Conservation (phyloP, 2,329 filamentous ascomycete genomes). For the Nigrospora oryzae region DNA sequence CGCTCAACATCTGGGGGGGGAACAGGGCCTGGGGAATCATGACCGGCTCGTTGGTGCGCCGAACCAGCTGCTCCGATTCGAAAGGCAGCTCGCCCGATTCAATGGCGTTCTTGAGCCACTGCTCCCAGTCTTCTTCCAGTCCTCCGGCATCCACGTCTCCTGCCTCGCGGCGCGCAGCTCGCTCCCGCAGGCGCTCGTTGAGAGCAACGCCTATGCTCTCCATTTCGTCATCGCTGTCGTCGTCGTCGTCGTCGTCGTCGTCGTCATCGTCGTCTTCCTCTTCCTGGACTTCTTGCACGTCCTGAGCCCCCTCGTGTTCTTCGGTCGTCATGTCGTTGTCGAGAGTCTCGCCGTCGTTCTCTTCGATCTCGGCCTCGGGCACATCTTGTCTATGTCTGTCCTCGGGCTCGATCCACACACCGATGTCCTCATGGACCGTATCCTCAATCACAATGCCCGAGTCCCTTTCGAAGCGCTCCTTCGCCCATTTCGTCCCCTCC, state of each 20-base stretch:
- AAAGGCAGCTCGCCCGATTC: slow-evolving; percentile 50
- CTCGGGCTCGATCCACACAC: slow-evolving; percentile 48
- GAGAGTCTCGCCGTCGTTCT: not conserved
- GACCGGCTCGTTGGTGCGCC: slow-evolving; percentile 19
- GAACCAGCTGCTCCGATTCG: slow-evolving; percentile 32
- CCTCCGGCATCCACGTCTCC: slow-evolving; percentile 44
- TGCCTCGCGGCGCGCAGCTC: slow-evolving; percentile 53
- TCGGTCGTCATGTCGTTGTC: slow-evolving; percentile 2
- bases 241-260: slow-evolving; percentile 41
- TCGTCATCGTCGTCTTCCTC: slow-evolving; percentile 22
- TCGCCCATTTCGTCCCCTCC: slow-evolving; percentile 78
- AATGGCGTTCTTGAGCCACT: slow-evolving; percentile 64
- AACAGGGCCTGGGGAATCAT: slow-evolving; percentile 28
- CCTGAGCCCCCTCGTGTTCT: slow-evolving; percentile 1
- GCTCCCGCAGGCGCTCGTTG: slow-evolving; percentile 57
- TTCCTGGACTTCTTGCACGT: slow-evolving; percentile 24
- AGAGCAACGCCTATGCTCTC: slow-evolving; percentile 53
- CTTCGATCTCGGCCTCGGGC: not conserved
- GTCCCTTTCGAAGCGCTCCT: slow-evolving; percentile 70
- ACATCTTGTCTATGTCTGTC: slow-evolving; percentile 13
- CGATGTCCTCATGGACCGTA: slow-evolving; percentile 62
- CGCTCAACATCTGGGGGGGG: slow-evolving; percentile 42
- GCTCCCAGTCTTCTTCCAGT: slow-evolving; percentile 66
- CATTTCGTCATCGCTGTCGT: slow-evolving; percentile 43
- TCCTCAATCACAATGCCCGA: slow-evolving; percentile 63